Percentiles rank a stretch among this genome's conserved stretches.
Evolutionary conservation across 163 green algal genomes (phyloP).

Genomic region (Scenedesmus sp.): DNA sequence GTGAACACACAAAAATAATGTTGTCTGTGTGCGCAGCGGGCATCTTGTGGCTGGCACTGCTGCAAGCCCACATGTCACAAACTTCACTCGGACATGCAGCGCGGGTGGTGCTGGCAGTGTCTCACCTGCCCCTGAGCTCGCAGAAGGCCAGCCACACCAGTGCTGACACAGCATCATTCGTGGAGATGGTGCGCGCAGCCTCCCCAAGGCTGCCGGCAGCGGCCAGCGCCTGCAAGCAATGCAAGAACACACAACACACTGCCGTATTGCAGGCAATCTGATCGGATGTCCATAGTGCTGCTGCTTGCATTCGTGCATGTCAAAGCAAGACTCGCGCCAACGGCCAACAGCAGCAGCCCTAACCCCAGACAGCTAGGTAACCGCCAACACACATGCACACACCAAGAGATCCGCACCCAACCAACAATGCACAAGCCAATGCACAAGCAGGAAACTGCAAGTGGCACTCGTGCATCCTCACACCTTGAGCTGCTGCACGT

Average conservation of each 20-base stretch:
- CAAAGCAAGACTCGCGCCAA: no score
- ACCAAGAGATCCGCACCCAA: no score
- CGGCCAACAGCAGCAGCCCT: no score
- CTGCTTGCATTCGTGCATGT: no score
- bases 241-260: neutral
- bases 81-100: no score
- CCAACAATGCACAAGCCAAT: neutral
- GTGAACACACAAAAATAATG: no score
- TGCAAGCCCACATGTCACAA: no score
- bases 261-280: neutral
- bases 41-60: no score
- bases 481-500: conserved; percentile 42
- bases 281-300: neutral
- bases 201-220: neutral
- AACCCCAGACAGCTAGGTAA: neutral
- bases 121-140: neutral
- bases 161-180: conserved; percentile 40
- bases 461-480: neutral
- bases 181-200: conserved; percentile 21
- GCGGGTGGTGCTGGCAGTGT: neutral
- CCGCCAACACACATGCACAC: no score
- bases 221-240: neutral
- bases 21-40: no score
- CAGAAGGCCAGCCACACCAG: conserved; percentile 36
- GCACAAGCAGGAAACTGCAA: no score